Percentiles rank a stretch among this genome's conserved stretches.
Evolutionary conservation across 306 rosid genomes (phyloP).

Genomic region (Fagus sylvatica): DNA sequence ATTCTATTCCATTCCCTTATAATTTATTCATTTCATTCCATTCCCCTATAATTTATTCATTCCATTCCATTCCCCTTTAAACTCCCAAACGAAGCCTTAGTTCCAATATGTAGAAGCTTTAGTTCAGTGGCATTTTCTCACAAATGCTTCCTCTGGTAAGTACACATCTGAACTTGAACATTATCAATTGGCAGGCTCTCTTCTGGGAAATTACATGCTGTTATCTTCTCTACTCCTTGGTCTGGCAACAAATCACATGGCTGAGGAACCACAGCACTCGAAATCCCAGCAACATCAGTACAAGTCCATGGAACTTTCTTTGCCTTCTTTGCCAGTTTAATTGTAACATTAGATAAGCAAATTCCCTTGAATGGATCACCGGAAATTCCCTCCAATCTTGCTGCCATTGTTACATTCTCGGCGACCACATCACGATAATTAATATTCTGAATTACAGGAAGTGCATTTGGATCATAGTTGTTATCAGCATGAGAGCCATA

Average conservation of each 20-base stretch:
- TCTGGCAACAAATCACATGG: constrained; percentile 59
- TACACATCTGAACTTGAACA: constrained; percentile 48
- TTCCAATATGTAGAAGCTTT: neutral
- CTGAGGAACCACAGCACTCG: constrained; percentile 55
- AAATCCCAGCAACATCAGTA: constrained; percentile 60
- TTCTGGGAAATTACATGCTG: constrained; percentile 55
- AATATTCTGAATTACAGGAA: constrained; percentile 55
- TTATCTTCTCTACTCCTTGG: constrained; percentile 40
- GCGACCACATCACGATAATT: constrained; percentile 65
- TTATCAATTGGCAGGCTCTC: constrained; percentile 48
- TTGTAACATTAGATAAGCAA: constrained; percentile 73
- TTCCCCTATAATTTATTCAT: too few relatives aligned
- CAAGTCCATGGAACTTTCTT: constrained; percentile 72
- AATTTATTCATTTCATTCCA: too few relatives aligned
- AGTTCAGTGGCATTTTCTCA: constrained; percentile 10
- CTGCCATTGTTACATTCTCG: constrained; percentile 68
- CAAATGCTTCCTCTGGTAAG: constrained; percentile 36
- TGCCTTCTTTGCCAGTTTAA: constrained; percentile 48
- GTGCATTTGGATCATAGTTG: constrained; percentile 59
- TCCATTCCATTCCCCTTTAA: too few relatives aligned
- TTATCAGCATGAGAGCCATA: constrained; percentile 75
- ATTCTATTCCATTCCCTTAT: too few relatives aligned
- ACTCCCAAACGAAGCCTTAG: too few relatives aligned
- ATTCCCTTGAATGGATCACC: constrained; percentile 65
- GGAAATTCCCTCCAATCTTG: constrained; percentile 61